Base-by-base conservation (phyloP, 495 filamentous ascomycete genomes). In the Xylaria bambusicola region DNA sequence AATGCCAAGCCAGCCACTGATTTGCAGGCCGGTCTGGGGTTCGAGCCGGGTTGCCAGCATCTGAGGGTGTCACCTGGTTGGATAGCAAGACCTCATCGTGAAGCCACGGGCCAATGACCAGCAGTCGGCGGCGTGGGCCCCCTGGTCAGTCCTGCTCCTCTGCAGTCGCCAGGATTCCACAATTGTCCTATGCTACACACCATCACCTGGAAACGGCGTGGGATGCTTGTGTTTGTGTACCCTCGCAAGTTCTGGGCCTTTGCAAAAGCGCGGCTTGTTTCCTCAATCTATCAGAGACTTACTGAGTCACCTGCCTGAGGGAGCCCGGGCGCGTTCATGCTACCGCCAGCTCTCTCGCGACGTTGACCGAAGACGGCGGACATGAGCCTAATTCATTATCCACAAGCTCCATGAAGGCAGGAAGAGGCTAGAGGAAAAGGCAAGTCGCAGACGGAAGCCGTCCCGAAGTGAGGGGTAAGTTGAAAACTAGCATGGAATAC, bases 51-150 rank as follows among this genome's bases (percentile, higher is more conserved):
- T 58, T 56, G 60, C 64, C 59, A 62, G 50, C 54, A 59, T 53
- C 50, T 42, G 63, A 60, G 62, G 46, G 65, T 70, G 68, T 70
- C 68, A 70, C 65, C 68, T 70, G 68, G 68, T 70, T 70, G 68
- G 68, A 56, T 60, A 54, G 63, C 65, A 49, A 64, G 65, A 68
- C 65, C 58, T 70, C 65, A 62, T 63, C 42, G 60, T 61, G 65
- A 61, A 29, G 62, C 54, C 62, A 52, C 51, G 35, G 51, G 50
- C 68, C 65, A 70, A 70, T 70, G 58, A 54, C 58, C 44, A 27
- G 50, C 21, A 38, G 13, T 45, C 63, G 21, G 51, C 46, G 60
- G 61, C 57, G 49, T 40, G 47, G 27, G 26, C 52, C 64, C 64
- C 56, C 63, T 62, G 64, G 66, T 64, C 62, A 35, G 1, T 23